phyloP scores from a whole-genome alignment of 345 rosid species.

The Hirschfeldia incana region DNA sequence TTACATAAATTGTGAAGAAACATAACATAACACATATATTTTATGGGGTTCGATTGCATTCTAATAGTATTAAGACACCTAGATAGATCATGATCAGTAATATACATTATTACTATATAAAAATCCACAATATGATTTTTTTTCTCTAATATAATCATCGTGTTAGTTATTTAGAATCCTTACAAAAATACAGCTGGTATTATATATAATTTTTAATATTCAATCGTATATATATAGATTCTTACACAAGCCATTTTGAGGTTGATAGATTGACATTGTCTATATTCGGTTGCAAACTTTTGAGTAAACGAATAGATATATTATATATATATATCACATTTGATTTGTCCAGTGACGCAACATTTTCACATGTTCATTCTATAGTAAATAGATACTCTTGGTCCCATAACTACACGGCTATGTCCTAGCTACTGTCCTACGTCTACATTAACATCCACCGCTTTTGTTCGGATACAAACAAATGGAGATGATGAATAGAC shows the following conservation, averaged over 20 bases:
- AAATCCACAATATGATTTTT: background rate
- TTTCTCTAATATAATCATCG: background rate
- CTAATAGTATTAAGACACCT: background rate
- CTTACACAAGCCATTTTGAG: too few relatives aligned
- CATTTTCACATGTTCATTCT: background rate
- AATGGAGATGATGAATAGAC: background rate
- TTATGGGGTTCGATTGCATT: background rate
- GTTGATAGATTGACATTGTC: too few relatives aligned
- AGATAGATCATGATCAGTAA: background rate
- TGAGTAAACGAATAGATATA: background rate
- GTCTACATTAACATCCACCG: background rate
- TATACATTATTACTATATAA: background rate
- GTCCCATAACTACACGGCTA: conserved; percentile 4
- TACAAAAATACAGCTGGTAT: background rate
- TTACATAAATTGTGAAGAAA: background rate
- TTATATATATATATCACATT: background rate
- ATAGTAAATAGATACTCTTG: background rate
- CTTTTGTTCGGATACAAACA: background rate
- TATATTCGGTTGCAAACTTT: too few relatives aligned
- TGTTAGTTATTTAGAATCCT: background rate
- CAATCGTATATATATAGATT: background rate
- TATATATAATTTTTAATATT: background rate
- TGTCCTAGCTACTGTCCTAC: background rate
- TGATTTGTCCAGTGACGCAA: background rate
- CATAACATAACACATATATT: background rate